Conservation (phyloP, 306 rosid species). For the Canavalia gladiata region DNA sequence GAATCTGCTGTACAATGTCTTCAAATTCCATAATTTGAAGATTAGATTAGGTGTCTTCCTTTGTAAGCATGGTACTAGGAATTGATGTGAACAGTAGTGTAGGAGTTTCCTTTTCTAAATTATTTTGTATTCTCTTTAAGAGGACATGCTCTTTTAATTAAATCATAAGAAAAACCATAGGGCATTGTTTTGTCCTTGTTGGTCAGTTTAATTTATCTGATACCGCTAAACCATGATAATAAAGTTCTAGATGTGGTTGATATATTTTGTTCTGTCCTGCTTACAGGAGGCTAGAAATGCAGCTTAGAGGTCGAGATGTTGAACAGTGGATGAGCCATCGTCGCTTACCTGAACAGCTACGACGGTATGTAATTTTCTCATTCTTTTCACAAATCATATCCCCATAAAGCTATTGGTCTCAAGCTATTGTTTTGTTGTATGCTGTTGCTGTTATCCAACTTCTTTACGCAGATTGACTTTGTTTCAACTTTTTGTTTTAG, state of each 20-base stretch:
- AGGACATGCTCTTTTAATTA: background rate
- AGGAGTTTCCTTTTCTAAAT: background rate
- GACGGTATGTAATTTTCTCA: constrained; percentile 51
- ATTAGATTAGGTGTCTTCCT: background rate
- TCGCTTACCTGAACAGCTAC: constrained; percentile 71
- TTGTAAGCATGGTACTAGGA: background rate
- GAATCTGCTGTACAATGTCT: background rate
- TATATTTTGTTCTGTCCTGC: constrained; percentile 10
- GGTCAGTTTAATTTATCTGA: background rate
- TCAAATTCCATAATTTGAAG: constrained; percentile 17
- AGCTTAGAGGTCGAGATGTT: constrained; percentile 83
- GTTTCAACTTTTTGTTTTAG: too few species aligned
- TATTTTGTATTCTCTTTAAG: constrained; percentile 1
- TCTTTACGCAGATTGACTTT: too few species aligned
- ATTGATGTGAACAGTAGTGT: background rate
- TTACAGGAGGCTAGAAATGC: constrained; percentile 82
- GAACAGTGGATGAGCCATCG: constrained; percentile 98
- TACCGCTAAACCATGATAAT: background rate
- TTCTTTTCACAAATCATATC: constrained; percentile 11
- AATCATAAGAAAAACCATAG: background rate
- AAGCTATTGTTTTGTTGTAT: too few species aligned
- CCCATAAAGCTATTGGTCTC: background rate
- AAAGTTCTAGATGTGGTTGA: constrained; percentile 24
- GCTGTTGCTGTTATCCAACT: too few species aligned
- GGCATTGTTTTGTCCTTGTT: constrained; percentile 24